Evolutionary conservation across 2,329 filamentous ascomycete species (phyloP).

Genomic region (Fusarium sp.): DNA sequence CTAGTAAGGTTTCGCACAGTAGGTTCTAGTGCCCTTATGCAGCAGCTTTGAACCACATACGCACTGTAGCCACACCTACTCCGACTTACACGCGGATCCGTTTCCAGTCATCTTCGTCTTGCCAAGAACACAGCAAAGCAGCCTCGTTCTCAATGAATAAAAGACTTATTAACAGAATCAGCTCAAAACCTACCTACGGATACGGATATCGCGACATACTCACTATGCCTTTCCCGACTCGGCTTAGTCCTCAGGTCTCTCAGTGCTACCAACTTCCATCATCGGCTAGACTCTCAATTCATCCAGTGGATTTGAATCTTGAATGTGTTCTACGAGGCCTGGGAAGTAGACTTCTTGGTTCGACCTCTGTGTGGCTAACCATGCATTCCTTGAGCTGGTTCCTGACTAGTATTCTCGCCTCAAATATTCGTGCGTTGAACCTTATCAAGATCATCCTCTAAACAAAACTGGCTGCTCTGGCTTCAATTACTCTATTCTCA

Average conservation of each 20-base stretch:
- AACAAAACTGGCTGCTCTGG: slow-evolving; percentile 15
- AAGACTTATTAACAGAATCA: neutral
- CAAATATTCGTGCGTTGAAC: slow-evolving; percentile 17
- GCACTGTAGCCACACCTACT: neutral
- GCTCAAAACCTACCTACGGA: neutral
- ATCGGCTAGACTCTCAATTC: neutral
- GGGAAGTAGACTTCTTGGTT: neutral
- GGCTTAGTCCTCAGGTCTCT: slow-evolving; percentile 17
- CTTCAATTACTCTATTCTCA: neutral
- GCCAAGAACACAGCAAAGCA: slow-evolving; percentile 9
- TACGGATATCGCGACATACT: neutral
- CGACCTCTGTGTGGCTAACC: neutral
- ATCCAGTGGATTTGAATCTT: neutral
- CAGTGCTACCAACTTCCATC: slow-evolving; percentile 15
- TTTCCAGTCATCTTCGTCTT: slow-evolving; percentile 18
- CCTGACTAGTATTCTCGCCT: slow-evolving; percentile 8
- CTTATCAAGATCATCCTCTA: slow-evolving; percentile 14
- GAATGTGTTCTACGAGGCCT: neutral
- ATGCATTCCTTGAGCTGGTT: slow-evolving; percentile 24
- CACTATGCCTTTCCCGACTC: slow-evolving; percentile 4
- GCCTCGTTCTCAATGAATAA: slow-evolving; percentile 14
- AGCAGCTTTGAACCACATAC: rapidly evolving
- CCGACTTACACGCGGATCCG: slow-evolving; percentile 18
- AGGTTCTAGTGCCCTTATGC: rapidly evolving
- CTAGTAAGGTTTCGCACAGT: rapidly evolving